These are phyloP conservation scores for Silene coronaria DNA, from an alignment of 179 eudicot species.

Conservation along the genomic window DNA sequence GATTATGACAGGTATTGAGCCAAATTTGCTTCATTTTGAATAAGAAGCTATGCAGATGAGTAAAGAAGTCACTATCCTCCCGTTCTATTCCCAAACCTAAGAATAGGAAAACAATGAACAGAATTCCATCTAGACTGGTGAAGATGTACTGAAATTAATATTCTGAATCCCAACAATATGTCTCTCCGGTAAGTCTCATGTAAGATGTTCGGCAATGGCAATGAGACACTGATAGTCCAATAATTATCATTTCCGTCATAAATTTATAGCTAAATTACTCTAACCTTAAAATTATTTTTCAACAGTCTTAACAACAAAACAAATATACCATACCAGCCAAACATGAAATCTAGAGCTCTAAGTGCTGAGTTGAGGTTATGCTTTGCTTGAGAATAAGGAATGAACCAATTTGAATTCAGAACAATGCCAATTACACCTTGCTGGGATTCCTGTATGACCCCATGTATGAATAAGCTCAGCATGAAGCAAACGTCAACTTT, in stretches of 20 bases:
- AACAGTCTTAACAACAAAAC: neutral
- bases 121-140: neutral
- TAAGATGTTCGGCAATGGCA: neutral
- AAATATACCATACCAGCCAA: conserved; percentile 35
- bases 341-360: conserved; percentile 44
- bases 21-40: neutral
- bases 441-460: conserved; percentile 30
- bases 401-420: conserved; percentile 32
- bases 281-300: neutral
- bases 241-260: neutral
- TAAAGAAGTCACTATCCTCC: neutral
- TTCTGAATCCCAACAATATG: neutral
- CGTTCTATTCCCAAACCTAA: neutral
- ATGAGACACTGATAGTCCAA: neutral
- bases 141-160: neutral
- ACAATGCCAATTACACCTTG: conserved; percentile 44
- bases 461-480: neutral
- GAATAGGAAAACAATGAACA: neutral
- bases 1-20: neutral
- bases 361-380: conserved; percentile 25
- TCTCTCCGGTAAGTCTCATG: neutral
- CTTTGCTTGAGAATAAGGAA: conserved; percentile 28
- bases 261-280: too few species aligned
- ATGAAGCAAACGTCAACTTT: neutral
- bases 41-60: neutral